Base-by-base conservation (phyloP, 805 yeast species). In the Yarrowia alimentaria region DNA sequence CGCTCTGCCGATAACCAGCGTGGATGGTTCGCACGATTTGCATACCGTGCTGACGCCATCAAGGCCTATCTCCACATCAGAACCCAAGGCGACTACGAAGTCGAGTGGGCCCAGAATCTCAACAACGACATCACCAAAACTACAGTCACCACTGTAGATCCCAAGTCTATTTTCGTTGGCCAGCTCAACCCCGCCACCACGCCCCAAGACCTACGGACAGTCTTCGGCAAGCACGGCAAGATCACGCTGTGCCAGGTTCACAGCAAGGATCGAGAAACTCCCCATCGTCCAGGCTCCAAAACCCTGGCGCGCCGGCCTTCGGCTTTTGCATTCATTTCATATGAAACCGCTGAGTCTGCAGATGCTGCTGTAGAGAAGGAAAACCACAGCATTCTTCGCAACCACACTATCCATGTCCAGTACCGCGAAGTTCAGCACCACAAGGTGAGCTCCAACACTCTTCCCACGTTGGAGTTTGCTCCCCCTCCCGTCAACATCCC, bases 81-180 rank as follows among this genome's bases (percentile, higher is more conserved):
- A 6, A 32, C 33, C 21, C 28, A 20, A 25, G 25, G 31, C 9
- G 3, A 77, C 75, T 58, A 69, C 83, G 55, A 75, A 83, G 57
- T 72, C 75, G 88, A 84, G 60, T 87, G 96, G 96, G 88, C 93
- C 0, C 90, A 86, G 66, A 87, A 87, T 61, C 73, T 87, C 35
- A 29, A 38, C 45, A 19, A 37, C 14, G 55, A 54, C 28, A 35
- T 47, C 14, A 32, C 40, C n/a, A 56, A 56, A 7, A 68, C 68
- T 5, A 70, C 67, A 28, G 67, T 74, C 14, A 67, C 73, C 20
- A 22, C 45, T 18, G 78, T 85, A 60, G 95, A 87, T 59, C 81
- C 78, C 60, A 72, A 68, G 59, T 80, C 94, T 1, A 71, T 88
- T n/a, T 88, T 82, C 67, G 80, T 88, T 43, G 94, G 95, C 29